phyloP scores from a whole-genome alignment of 2,329 filamentous ascomycete species.

The Lachnellula subtilissima region DNA sequence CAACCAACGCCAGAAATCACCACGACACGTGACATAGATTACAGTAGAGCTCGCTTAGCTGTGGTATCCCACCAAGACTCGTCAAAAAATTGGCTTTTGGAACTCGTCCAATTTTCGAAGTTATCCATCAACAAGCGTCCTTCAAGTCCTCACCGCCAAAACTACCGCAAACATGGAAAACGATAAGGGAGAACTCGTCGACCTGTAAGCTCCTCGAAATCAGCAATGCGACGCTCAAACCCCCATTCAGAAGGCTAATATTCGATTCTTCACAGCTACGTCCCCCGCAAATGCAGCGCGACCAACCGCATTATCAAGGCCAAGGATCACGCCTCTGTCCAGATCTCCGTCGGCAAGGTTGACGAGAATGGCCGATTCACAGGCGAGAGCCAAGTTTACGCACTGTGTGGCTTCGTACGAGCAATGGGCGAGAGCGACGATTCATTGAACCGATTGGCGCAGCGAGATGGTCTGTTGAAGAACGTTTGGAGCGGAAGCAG shows the following conservation, averaged over 20 bases:
- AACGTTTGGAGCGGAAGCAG: conserved; percentile 74
- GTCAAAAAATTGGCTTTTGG: conserved; percentile 4
- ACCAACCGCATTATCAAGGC: conserved; percentile 99
- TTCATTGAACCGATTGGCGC: conserved; percentile 88
- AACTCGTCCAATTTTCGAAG: conserved; percentile 7
- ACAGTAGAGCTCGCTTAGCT: background rate
- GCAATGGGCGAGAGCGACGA: conserved; percentile 98
- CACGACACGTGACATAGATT: background rate
- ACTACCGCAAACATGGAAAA: conserved; percentile 83
- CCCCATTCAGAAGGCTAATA: conserved; percentile 4
- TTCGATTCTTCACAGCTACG: conserved; percentile 60
- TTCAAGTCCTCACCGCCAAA: conserved; percentile 25
- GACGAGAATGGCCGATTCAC: conserved; percentile 95
- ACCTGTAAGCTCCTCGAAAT: conserved; percentile 65
- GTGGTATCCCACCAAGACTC: background rate
- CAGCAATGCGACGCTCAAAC: conserved; percentile 6
- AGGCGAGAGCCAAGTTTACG: conserved; percentile 96
- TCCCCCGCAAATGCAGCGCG: conserved; percentile 97
- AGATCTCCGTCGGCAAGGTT: conserved; percentile 96
- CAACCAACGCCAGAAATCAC: background rate
- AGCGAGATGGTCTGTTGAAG: conserved; percentile 96
- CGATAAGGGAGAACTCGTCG: conserved; percentile 99
- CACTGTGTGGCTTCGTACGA: conserved; percentile 94
- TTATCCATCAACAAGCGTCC: conserved; percentile 8
- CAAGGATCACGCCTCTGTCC: conserved; percentile 98